Conservation (phyloP, 2,329 filamentous ascomycete species). For the Pseudocercospora fijiensis region DNA sequence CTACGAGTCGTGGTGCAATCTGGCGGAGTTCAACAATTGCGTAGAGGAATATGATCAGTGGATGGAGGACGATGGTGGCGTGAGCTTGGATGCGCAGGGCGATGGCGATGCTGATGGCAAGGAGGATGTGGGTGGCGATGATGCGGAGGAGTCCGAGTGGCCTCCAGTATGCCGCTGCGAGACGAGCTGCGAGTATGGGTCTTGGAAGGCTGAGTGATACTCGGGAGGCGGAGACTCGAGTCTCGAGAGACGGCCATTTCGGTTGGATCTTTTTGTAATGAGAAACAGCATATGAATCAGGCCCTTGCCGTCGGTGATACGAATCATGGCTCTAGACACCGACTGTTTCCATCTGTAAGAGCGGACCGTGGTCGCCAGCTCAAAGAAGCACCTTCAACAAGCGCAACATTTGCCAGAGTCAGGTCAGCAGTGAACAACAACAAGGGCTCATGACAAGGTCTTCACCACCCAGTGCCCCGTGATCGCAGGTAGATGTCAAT, state of each 20-base stretch:
- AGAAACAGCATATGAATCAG: not conserved
- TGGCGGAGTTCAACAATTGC: slow-evolving; percentile 4
- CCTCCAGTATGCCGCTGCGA: not conserved
- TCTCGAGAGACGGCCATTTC: too few relatives aligned
- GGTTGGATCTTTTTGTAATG: not conserved
- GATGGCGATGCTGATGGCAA: not conserved
- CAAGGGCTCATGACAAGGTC: too few relatives aligned
- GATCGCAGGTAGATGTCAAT: too few relatives aligned
- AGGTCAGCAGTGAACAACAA: too few relatives aligned
- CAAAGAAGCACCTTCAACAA: too few relatives aligned
- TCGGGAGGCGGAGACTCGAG: not conserved
- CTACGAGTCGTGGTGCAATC: slow-evolving; percentile 18
- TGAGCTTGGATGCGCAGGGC: not conserved
- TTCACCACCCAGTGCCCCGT: too few relatives aligned
- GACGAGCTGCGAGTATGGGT: not conserved
- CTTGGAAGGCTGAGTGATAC: not conserved
- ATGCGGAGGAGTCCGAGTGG: not conserved
- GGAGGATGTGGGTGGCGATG: not conserved
- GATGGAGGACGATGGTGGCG: slow-evolving; percentile 2
- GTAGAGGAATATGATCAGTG: slow-evolving; percentile 24
- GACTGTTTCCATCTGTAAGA: too few relatives aligned
- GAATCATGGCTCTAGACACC: not conserved
- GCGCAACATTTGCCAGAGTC: too few relatives aligned
- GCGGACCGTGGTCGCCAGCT: too few relatives aligned
- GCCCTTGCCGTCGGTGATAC: not conserved